A percentile compares a stretch with the other conserved stretches of the same genome.
These are phyloP conservation scores for Odonthalia washingtoniensis DNA, from an alignment of 31 red algal genomes.

Conservation along the genomic window DNA sequence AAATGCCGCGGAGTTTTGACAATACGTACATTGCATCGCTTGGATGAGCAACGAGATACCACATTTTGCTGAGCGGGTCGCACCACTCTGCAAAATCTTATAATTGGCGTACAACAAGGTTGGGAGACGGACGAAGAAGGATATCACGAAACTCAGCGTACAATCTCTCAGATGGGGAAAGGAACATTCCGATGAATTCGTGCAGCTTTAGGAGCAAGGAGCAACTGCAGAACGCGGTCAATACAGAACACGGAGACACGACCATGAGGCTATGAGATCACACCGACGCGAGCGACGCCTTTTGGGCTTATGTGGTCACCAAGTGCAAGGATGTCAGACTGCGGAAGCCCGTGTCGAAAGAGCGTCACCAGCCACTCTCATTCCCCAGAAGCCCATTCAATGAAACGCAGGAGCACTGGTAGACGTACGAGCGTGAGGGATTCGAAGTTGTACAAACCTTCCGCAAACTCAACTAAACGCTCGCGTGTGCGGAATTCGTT, in stretches of 20 bases:
- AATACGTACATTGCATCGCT: slow-evolving; percentile 22
- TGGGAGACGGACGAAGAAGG: slow-evolving; percentile 6
- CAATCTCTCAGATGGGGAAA: background rate
- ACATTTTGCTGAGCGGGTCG: background rate
- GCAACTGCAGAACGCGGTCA: background rate
- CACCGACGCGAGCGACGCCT: background rate
- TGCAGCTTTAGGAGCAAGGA: background rate
- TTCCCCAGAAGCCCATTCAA: background rate
- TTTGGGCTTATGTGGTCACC: background rate
- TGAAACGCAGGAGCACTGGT: background rate
- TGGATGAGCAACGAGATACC: slow-evolving; percentile 42
- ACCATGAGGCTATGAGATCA: background rate
- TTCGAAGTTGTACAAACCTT: background rate
- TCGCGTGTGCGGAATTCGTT: background rate
- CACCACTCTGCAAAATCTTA: slow-evolving; percentile 9
- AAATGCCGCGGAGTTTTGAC: slow-evolving; percentile 3
- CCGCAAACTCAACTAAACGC: slow-evolving; percentile 2
- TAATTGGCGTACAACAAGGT: slow-evolving; percentile 11
- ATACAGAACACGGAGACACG: background rate
- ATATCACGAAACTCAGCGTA: slow-evolving; percentile 9
- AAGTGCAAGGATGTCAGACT: background rate
- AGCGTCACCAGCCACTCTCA: background rate
- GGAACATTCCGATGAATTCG: background rate
- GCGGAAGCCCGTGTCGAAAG: background rate
- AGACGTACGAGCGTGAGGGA: background rate